Evolutionary conservation across 768 basidiomycete genomes (phyloP).

Genomic region (Hysterangium stoloniferum): DNA sequence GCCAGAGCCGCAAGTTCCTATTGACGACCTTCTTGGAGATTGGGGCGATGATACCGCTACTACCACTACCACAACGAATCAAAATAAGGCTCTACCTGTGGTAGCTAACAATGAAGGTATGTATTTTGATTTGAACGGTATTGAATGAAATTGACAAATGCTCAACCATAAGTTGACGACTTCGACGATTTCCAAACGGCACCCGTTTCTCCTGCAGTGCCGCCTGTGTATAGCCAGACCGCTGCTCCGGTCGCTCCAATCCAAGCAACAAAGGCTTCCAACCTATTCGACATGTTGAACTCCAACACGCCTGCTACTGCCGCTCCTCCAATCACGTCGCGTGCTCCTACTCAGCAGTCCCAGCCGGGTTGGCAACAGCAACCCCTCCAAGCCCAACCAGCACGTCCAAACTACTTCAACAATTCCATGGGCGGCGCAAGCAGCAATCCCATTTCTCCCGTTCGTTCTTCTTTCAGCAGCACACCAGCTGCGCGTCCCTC

Average conservation of each 20-base stretch:
- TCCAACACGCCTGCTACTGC: conserved; percentile 5
- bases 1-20: conserved; percentile 34
- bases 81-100: conserved; percentile 50
- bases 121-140: not conserved
- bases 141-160: not conserved
- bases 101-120: conserved; percentile 25
- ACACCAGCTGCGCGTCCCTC: conserved; percentile 20
- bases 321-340: conserved; percentile 7
- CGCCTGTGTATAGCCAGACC: conserved; percentile 43
- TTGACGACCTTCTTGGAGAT: conserved; percentile 67
- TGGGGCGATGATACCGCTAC: conserved; percentile 56
- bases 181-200: conserved; percentile 83
- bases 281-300: conserved; percentile 11
- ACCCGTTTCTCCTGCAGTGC: conserved; percentile 35
- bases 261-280: conserved; percentile 9
- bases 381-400: conserved; percentile 14
- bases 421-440: not conserved
- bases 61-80: conserved; percentile 24
- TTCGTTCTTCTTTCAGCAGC: conserved; percentile 4
- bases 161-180: conserved; percentile 49
- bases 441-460: conserved; percentile 11
- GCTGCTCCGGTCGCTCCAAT: conserved; percentile 22
- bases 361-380: conserved; percentile 1
- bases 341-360: not conserved
- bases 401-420: conserved; percentile 13